Percentiles rank a stretch among this genome's conserved stretches.
Evolutionary conservation across 1,139 yeast species (phyloP).

Genomic region (Zygoascus sp.): DNA sequence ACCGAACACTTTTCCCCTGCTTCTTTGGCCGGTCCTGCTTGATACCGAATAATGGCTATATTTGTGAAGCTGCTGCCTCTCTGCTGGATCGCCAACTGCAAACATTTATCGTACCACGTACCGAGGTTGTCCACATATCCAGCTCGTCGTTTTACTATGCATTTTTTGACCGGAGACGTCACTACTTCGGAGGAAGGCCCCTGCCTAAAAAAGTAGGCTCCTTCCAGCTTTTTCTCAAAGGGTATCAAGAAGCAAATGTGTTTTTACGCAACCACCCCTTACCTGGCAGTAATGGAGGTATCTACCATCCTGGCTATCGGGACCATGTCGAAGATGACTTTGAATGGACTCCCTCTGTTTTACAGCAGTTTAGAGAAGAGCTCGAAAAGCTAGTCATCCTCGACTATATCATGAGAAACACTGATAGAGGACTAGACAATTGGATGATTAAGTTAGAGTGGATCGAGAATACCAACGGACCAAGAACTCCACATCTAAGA

Average conservation of each 20-base stretch:
- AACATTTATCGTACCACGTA: slow-evolving; percentile 60
- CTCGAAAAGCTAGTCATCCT: slow-evolving; percentile 65
- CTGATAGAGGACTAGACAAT: slow-evolving; percentile 70
- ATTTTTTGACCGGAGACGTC: slow-evolving; percentile 43
- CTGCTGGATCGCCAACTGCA: slow-evolving; percentile 56
- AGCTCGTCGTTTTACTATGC: slow-evolving; percentile 55
- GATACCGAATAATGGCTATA: slow-evolving; percentile 68
- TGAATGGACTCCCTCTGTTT: slow-evolving; percentile 50
- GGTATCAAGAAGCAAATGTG: slow-evolving; percentile 56
- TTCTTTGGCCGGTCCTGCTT: slow-evolving; percentile 71
- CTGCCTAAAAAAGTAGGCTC: slow-evolving; percentile 58
- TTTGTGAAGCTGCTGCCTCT: slow-evolving; percentile 70
- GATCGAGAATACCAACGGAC: slow-evolving; percentile 28
- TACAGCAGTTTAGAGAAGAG: slow-evolving; percentile 55
- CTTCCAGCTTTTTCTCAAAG: slow-evolving; percentile 58
- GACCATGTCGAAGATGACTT: slow-evolving; percentile 33
- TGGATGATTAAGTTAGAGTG: slow-evolving; percentile 69
- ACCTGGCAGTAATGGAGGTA: slow-evolving; percentile 36
- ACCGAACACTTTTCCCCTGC: slow-evolving; percentile 70
- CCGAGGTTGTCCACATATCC: slow-evolving; percentile 53
- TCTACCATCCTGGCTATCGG: neutral
- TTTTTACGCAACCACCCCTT: slow-evolving; percentile 56
- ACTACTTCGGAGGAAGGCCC: slow-evolving; percentile 25
- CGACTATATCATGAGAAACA: slow-evolving; percentile 69
- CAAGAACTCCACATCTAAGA: slow-evolving; percentile 41